Conservation (phyloP, 2,329 filamentous ascomycete species). For the Zymoseptoria ardabiliae region DNA sequence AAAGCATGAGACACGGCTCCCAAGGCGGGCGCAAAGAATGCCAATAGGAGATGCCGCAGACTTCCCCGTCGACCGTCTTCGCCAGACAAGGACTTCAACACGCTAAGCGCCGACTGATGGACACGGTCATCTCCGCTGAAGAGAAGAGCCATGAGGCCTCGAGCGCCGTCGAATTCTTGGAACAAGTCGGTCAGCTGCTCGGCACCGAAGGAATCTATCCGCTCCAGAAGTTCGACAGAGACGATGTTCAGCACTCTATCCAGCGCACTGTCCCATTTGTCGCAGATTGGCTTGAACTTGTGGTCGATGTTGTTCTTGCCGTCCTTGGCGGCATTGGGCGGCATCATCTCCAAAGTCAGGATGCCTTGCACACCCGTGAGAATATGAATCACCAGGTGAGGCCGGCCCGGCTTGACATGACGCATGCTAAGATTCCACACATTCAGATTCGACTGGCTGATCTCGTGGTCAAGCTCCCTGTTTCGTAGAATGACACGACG, state of each 20-base stretch:
- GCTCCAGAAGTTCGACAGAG: conserved; percentile 65
- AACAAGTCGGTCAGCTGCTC: conserved; percentile 64
- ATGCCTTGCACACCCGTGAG: conserved; percentile 63
- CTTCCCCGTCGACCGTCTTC: conserved; percentile 57
- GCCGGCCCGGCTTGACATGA: conserved; percentile 57
- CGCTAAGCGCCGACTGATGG: conserved; percentile 69
- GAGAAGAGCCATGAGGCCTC: conserved; percentile 68
- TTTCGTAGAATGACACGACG: conserved; percentile 57
- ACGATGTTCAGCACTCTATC: conserved; percentile 55
- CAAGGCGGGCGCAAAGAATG: conserved; percentile 50
- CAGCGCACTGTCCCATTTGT: conserved; percentile 72
- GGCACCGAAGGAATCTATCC: conserved; percentile 67
- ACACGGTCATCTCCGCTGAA: conserved; percentile 74
- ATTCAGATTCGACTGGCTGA: conserved; percentile 62
- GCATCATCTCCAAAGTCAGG: conserved; percentile 67
- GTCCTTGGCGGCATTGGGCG: conserved; percentile 30
- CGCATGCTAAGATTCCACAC: conserved; percentile 73
- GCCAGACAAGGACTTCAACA: conserved; percentile 74
- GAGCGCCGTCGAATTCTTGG: conserved; percentile 58
- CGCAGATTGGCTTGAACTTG: conserved; percentile 46
- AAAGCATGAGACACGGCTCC: conserved; percentile 51
- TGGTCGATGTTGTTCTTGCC: conserved; percentile 19
- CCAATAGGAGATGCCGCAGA: conserved; percentile 52
- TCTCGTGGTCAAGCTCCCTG: conserved; percentile 56
- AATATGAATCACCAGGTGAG: conserved; percentile 67